phyloP scores from a whole-genome alignment of 2,329 filamentous ascomycete genomes.

The Venturiaceae sp. region DNA sequence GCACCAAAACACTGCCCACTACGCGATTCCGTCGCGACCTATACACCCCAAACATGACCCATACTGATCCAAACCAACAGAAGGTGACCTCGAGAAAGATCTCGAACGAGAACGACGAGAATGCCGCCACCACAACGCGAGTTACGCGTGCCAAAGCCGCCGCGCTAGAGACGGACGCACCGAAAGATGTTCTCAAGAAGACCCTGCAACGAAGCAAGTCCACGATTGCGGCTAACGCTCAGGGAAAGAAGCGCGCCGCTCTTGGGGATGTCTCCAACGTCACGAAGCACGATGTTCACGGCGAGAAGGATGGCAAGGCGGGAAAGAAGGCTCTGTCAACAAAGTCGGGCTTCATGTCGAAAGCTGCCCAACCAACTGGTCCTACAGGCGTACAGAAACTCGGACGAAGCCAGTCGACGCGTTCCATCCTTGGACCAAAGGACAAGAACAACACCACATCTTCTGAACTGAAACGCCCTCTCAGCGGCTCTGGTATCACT shows the following conservation, averaged over 20 bases:
- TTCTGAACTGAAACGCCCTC: conserved; percentile 60
- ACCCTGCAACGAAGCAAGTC: conserved; percentile 44
- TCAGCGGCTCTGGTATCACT: conserved; percentile 61
- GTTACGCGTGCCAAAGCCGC: conserved; percentile 89
- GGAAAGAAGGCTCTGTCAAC: conserved; percentile 61
- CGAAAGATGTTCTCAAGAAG: conserved; percentile 34
- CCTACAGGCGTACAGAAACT: conserved; percentile 75
- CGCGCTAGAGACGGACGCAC: conserved; percentile 37
- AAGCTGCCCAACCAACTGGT: conserved; percentile 66
- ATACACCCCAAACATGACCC: not conserved
- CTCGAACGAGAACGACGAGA: conserved; percentile 41
- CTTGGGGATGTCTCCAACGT: conserved; percentile 95
- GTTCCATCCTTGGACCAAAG: conserved; percentile 56
- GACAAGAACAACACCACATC: conserved; percentile 51
- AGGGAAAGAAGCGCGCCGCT: conserved; percentile 65
- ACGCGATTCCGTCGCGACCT: conserved; percentile 2
- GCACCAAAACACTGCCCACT: conserved; percentile 8
- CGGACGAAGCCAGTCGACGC: conserved; percentile 48
- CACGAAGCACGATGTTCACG: conserved; percentile 54
- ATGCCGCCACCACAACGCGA: conserved; percentile 70
- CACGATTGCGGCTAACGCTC: conserved; percentile 28
- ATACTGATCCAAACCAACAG: conserved; percentile 2
- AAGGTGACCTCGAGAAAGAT: conserved; percentile 5
- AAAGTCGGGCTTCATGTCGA: conserved; percentile 61
- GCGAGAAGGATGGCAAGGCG: conserved; percentile 40